phyloP scores from a whole-genome alignment of 2,329 filamentous ascomycete genomes.

The Ophiostoma montium region DNA sequence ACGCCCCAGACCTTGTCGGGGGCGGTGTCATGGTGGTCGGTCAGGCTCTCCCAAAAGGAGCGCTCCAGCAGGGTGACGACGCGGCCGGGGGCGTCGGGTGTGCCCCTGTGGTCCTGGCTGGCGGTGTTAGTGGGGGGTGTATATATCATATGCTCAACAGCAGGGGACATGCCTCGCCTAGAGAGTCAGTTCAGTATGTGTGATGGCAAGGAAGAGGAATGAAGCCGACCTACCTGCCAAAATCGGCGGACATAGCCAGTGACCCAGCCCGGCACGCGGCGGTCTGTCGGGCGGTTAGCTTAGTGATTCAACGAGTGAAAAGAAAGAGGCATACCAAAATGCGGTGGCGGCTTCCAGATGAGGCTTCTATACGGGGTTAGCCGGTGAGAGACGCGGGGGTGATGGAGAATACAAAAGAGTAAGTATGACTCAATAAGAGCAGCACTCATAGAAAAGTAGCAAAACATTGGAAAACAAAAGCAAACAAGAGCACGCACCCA shows the following conservation, averaged over 20 bases:
- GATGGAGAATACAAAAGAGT: neutral
- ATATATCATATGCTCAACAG: no score
- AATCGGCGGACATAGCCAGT: constrained; percentile 89
- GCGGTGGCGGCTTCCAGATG: constrained; percentile 96
- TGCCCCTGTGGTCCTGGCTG: constrained; percentile 91
- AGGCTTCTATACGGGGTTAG: constrained; percentile 48
- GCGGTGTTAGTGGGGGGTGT: neutral
- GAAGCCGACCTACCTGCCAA: constrained; percentile 61
- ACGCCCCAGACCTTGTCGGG: constrained; percentile 73
- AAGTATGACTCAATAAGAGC: neutral
- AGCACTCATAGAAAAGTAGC: neutral
- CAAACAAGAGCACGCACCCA: constrained; percentile 40
- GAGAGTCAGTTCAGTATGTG: no score
- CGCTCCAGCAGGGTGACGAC: constrained; percentile 87
- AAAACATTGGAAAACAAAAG: neutral
- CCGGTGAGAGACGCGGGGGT: neutral
- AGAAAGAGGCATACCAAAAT: constrained; percentile 56
- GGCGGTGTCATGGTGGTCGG: constrained; percentile 48
- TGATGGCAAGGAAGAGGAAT: neutral
- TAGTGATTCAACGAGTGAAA: neutral
- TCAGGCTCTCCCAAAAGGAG: constrained; percentile 66
- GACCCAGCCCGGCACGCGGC: constrained; percentile 76
- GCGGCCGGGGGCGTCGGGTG: constrained; percentile 71
- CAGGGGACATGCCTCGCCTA: neutral
- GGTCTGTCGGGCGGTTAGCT: constrained; percentile 39